Base-by-base conservation (phyloP, 495 filamentous ascomycete genomes). In the Xylaria nigripes region DNA sequence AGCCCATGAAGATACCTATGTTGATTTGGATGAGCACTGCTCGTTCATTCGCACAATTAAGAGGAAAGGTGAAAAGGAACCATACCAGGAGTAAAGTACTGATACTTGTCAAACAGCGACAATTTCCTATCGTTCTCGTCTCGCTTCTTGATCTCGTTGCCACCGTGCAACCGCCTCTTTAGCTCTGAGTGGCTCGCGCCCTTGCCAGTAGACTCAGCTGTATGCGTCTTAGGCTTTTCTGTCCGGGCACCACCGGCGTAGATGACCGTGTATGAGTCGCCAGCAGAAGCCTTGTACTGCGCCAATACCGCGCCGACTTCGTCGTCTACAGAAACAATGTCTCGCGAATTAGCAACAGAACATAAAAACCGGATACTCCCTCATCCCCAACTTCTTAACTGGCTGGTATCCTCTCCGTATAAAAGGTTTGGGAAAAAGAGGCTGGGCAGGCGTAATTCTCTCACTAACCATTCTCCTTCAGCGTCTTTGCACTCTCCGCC, bases 51-150 rank as follows among this genome's bases (percentile, higher is more conserved):
- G 10, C 23, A 5, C 21, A 19, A 12, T 38, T 3, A 16, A 48
- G 18, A 43, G 15, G 30, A 9, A 21, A 41, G 18, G 22, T 36
- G 9, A 8, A 21, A 6, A 32, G 27, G 19, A 21, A 19, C 54
- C 58, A 45, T 54, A 65, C 76, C 78, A 62, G 90, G 89, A 18
- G 82, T 88, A 24, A 98, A 85, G 72, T 86, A 96, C 65, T 93
- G 85, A 66, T 98, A 98, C 63, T 85, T 85, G 68, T 91, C 82
- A 63, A 98, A 98, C 44, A 98, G 70, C 29, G 87, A 84, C 19
- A 73, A 70, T 24, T 61, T 64, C 13, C 68, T 49, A 5, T 59
- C 57, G 4, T 55, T 61, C 48, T 62, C 51, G 45, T 61, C 61
- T 19, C 61, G 56, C 30, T 55, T 61, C 48, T 40, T 50, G 24